Evolutionary conservation across 1,139 yeast species (phyloP).

Genomic region (Magnusiomyces paraingens): DNA sequence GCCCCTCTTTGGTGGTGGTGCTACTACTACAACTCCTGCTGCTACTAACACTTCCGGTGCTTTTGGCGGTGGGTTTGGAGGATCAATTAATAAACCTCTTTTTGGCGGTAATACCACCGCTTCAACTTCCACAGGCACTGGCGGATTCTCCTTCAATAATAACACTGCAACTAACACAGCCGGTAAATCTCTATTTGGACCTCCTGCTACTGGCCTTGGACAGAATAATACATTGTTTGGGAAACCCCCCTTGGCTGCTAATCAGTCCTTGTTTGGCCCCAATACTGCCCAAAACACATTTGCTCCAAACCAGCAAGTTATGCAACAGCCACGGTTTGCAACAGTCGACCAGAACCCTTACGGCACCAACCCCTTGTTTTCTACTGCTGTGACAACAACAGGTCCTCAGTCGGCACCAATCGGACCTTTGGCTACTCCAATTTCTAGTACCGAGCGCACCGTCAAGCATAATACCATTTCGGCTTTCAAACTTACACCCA

Average conservation of each 20-base stretch:
- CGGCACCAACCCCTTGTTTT: slow-evolving; percentile 61
- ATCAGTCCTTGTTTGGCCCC: not conserved
- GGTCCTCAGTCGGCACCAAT: slow-evolving; percentile 21
- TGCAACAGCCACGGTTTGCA: slow-evolving; percentile 25
- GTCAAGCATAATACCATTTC: slow-evolving; percentile 54
- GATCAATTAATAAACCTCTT: not conserved
- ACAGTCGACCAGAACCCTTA: slow-evolving; percentile 61
- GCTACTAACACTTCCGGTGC: not conserved
- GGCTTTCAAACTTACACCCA: slow-evolving; percentile 57
- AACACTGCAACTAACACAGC: not conserved
- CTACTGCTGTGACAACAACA: slow-evolving; percentile 36
- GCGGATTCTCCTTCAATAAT: not conserved
- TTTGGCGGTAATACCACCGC: not conserved
- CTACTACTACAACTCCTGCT: not conserved
- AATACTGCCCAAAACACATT: not conserved
- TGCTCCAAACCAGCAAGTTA: no score
- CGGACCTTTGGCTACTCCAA: slow-evolving; percentile 52
- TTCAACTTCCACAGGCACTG: not conserved
- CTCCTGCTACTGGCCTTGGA: not conserved
- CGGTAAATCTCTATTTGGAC: not conserved
- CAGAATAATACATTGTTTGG: no score
- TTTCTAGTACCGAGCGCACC: slow-evolving; percentile 37
- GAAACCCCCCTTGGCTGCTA: not conserved
- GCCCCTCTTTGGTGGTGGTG: slow-evolving; percentile 12
- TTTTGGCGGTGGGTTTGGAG: no score